Conservation (phyloP, 352 stramenopile genomes). For the Phytophthora cactorum region DNA sequence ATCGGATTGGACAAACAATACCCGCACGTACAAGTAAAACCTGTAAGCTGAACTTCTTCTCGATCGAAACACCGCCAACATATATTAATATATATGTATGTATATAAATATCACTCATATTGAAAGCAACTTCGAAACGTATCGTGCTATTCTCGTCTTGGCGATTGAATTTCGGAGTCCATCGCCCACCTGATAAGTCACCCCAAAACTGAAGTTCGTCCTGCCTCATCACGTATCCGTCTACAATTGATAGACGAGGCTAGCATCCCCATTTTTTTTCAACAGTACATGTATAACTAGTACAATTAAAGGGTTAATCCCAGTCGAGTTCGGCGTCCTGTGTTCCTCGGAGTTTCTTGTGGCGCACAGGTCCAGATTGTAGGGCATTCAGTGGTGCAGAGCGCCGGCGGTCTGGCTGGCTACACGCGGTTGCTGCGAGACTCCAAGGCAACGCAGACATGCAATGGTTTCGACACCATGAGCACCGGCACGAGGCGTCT, state of each 20-base stretch:
- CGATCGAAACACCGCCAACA: neutral
- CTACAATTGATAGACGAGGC: conserved; percentile 23
- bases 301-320: conserved; percentile 7
- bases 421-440: conserved; percentile 15
- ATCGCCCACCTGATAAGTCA: neutral
- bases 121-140: neutral
- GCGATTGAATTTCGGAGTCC: neutral
- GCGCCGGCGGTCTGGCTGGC: conserved; percentile 10
- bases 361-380: conserved; percentile 1
- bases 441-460: conserved; percentile 27
- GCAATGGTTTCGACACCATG: conserved; percentile 4
- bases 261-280: conserved; percentile 14
- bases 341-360: conserved; percentile 26
- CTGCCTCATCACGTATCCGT: conserved; percentile 26
- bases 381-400: conserved; percentile 13
- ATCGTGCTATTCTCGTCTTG: neutral
- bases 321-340: conserved; percentile 2
- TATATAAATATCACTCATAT: neutral
- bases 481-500: conserved; percentile 5
- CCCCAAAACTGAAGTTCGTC: conserved; percentile 12
- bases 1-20: conserved; percentile 17
- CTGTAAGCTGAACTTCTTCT: neutral
- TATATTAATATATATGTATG: too few relatives aligned
- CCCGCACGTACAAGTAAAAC: neutral
- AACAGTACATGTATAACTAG: conserved; percentile 6